Evolutionary conservation across 2,329 filamentous ascomycete species (phyloP), one percentile per base, ranked within the genome.

Genomic region (Fusarium sp.): DNA sequence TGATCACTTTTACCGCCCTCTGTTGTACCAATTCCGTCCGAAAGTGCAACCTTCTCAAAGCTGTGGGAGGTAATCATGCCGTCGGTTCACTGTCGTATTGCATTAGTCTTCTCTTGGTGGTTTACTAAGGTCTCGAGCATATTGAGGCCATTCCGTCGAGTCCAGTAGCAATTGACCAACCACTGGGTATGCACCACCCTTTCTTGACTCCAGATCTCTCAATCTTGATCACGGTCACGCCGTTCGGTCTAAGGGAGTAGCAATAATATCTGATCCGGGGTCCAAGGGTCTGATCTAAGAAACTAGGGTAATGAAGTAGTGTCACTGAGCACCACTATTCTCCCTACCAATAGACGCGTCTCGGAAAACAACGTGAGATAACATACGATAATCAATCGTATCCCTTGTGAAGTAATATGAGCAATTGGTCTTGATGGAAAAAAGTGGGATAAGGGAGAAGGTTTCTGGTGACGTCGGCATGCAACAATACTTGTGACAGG

Each of bases 281-380:
- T 51, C 46, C 53, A 63, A 71, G 69, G 69, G 65, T 63, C 57
- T 46, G 8, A 24, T 51, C 50, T 42, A 27, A 29, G 40, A 55
- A 29, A 51, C 69, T 53, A 69, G 27, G 45, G 15, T 49, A 51
- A 60, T 43, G 20, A 59, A 57, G 42, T 63, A 72, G 54, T 68
- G 45, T 46, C 58, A 27, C 51, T 27, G 22, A 34, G 29, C 22
- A 62, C 42, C 45, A 14, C 7, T 30, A 20, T 44, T 45, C 40
- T 65, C 52, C 53, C 52, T 71, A 58, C 55, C 64, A 72, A 69
- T 71, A 52, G 45, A 61, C 64, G 70, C 52, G 47, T 61, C 52
- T 54, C 22, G 32, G 44, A 63, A 71, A 57, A 40, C 59, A 68
- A 70, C 58, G 59, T 71, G 59, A 68, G 58, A 49, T 22, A 47